phyloP scores from a whole-genome alignment of 1,139 yeast species.

The Suhomyces ambrosiae region DNA sequence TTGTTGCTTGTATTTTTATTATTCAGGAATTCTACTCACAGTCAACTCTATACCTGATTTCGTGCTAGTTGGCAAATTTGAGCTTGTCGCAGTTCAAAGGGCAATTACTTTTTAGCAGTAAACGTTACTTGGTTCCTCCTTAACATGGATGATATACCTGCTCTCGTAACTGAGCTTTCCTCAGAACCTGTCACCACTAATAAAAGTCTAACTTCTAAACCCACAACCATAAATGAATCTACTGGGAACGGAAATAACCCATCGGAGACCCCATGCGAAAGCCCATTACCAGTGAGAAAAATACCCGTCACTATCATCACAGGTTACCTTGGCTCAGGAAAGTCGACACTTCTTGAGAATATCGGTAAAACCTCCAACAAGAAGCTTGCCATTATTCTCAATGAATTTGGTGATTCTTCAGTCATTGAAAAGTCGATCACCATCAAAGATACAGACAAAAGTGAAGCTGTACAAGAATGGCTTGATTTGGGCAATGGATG shows the following conservation, averaged over 20 bases:
- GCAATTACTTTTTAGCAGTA: too few species aligned
- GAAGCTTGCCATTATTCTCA: constrained; percentile 84
- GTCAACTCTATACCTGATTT: too few species aligned
- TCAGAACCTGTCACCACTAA: constrained; percentile 3
- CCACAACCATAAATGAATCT: constrained; percentile 11
- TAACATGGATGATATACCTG: constrained; percentile 26
- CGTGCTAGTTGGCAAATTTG: too few species aligned
- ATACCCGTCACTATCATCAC: constrained; percentile 94
- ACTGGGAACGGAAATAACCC: not conserved
- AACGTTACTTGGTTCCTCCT: too few species aligned
- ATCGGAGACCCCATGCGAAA: not conserved
- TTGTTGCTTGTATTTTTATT: too few species aligned
- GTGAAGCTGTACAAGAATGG: constrained; percentile 84
- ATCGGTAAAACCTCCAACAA: constrained; percentile 70
- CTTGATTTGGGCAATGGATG: constrained; percentile 95
- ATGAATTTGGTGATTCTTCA: constrained; percentile 88
- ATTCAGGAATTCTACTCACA: too few species aligned
- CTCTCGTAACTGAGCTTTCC: constrained; percentile 21
- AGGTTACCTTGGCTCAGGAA: constrained; percentile 95
- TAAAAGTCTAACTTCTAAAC: constrained; percentile 6
- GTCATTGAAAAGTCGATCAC: constrained; percentile 88
- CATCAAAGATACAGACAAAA: constrained; percentile 58
- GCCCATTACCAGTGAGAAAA: constrained; percentile 34
- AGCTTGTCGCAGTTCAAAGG: too few species aligned
- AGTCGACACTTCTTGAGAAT: constrained; percentile 77